Conservation (phyloP, 164 flowering plant genomes). For the Nymphaea colorata region DNA sequence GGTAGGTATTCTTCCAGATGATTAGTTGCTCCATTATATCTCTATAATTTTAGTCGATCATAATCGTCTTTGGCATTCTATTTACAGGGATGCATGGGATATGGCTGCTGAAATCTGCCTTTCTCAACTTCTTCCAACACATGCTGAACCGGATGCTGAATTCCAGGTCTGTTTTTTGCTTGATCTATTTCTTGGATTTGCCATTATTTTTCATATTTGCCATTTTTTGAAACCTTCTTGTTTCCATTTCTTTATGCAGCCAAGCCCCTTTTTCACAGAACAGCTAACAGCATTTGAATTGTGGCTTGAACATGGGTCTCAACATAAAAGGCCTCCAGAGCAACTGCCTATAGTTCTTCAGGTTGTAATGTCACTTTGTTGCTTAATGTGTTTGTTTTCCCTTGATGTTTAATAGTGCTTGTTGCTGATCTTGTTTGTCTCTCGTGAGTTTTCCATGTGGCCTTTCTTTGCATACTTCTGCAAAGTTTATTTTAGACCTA, state of each 20-base stretch:
- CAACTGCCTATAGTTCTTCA: constrained; percentile 97
- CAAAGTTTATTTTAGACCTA: no score
- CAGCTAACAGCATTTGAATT: constrained; percentile 96
- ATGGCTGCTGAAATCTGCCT: constrained; percentile 99
- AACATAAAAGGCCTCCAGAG: constrained; percentile 89
- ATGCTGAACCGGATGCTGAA: constrained; percentile 71
- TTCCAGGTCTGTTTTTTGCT: constrained; percentile 47
- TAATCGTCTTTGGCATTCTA: constrained; percentile 4
- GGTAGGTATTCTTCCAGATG: constrained; percentile 29
- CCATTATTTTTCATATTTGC: no score
- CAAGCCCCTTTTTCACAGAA: constrained; percentile 91
- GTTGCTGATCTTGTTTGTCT: neutral
- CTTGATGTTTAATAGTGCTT: no score
- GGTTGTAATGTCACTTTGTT: constrained; percentile 25
- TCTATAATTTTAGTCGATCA: neutral
- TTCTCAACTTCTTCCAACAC: constrained; percentile 67
- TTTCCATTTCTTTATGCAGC: constrained; percentile 28
- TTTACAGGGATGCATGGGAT: constrained; percentile 97
- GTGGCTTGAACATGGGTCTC: constrained; percentile 98
- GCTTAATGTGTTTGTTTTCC: neutral
- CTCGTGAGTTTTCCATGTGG: neutral
- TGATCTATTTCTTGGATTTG: neutral
- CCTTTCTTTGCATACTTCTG: no score
- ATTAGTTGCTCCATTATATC: neutral
- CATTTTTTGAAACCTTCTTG: no score